Evolutionary conservation across 306 rosid species (phyloP).

Genomic region (Prunus persica): DNA sequence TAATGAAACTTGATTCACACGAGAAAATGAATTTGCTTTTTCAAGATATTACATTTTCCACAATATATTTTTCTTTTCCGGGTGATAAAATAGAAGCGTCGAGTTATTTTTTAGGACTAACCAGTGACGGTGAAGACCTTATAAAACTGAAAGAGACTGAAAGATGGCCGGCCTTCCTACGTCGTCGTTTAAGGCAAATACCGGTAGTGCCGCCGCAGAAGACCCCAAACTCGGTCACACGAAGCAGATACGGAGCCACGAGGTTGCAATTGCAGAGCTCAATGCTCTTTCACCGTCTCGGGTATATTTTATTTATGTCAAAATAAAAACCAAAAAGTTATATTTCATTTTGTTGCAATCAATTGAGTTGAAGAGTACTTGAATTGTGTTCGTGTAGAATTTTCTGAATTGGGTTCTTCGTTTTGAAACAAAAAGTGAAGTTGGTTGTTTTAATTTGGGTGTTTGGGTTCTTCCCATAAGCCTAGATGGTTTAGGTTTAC

Average conservation of each 20-base stretch:
- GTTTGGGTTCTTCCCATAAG: not conserved
- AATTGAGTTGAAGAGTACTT: not conserved
- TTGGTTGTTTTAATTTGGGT: not conserved
- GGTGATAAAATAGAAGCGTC: too few species aligned
- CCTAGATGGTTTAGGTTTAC: not conserved
- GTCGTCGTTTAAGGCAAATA: conserved; percentile 1
- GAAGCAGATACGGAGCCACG: conserved; percentile 50
- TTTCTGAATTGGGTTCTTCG: not conserved
- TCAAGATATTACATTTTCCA: too few species aligned
- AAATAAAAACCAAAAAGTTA: not conserved
- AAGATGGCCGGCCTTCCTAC: conserved; percentile 9
- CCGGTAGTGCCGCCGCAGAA: not conserved
- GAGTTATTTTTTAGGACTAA: too few species aligned
- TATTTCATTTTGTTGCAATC: not conserved
- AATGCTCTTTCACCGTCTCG: conserved; percentile 51
- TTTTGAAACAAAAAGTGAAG: too few species aligned
- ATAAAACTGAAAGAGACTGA: not conserved
- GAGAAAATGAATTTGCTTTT: too few species aligned
- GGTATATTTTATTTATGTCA: conserved; percentile 26
- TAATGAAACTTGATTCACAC: too few species aligned
- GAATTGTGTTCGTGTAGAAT: not conserved
- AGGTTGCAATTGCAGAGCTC: conserved; percentile 78
- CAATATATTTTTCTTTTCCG: too few species aligned
- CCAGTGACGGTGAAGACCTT: not conserved
- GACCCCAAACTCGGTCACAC: conserved; percentile 14